A percentile compares a stretch with the other conserved stretches of the same genome.
Conservation (phyloP, 164 flowering plant genomes). For the Magnolia sinica region DNA sequence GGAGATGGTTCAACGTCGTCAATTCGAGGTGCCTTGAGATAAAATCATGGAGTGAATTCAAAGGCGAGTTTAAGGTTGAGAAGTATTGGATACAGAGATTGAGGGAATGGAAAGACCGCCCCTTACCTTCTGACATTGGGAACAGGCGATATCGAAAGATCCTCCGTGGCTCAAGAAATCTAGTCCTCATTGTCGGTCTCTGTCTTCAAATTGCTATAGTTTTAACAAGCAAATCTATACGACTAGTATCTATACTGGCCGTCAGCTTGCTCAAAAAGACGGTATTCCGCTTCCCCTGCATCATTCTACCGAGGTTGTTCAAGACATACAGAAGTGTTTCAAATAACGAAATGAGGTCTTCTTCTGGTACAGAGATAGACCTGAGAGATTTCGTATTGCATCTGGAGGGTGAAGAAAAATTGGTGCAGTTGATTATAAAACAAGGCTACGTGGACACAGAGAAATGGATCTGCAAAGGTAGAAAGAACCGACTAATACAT, state of each 20-base stretch:
- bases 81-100: slow-evolving; percentile 42
- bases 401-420: slow-evolving; percentile 59
- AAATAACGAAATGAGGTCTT: slow-evolving; percentile 5
- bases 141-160: not conserved
- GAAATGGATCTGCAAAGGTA: slow-evolving; percentile 35
- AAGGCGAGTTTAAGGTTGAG: slow-evolving; percentile 29
- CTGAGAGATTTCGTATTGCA: slow-evolving; percentile 30
- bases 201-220: slow-evolving; percentile 36
- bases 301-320: not conserved
- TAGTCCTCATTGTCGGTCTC: slow-evolving; percentile 24
- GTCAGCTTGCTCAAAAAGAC: slow-evolving; percentile 10
- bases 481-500: slow-evolving; percentile 36
- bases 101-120: slow-evolving; percentile 32
- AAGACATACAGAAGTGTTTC: slow-evolving; percentile 11
- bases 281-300: slow-evolving; percentile 1
- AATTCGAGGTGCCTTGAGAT: not conserved
- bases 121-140: not conserved
- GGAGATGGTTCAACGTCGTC: not conserved
- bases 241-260: slow-evolving; percentile 27
- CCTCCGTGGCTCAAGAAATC: not conserved
- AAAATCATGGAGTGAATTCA: not conserved
- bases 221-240: slow-evolving; percentile 34
- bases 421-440: slow-evolving; percentile 39
- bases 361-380: not conserved
- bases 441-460: slow-evolving; percentile 34